Base-by-base conservation (phyloP, 345 rosid genomes). In the Gossypium stocksii region DNA sequence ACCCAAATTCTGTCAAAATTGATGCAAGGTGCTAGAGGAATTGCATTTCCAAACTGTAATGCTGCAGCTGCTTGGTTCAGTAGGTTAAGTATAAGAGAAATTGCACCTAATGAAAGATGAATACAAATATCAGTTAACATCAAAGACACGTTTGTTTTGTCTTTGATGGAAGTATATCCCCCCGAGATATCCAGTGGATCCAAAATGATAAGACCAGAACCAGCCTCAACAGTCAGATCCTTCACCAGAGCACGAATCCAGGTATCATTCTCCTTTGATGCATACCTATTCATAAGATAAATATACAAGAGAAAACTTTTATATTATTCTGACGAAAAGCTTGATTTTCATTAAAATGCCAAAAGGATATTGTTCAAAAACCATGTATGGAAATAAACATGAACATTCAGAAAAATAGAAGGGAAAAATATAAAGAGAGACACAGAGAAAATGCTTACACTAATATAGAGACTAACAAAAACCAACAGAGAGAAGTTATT, bases 131-230 rank as follows among this genome's bases (percentile, higher is more conserved):
- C 98, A 23, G 96, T 90, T 38, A 91, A 91, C 65, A 87, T 83
- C 79, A 95, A 74, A 74, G 98, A 93, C 79, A 93, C 84, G 77
- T 91, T 93, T 74, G 94, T 91, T 83, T 89, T 93, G 87, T 93
- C 98, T 78, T 88, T 91, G 71, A 93, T 87, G 67, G 96, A 93
- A 44, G 98, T 93, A 81, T 89, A 95, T 68, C 96, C 99, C 56
- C 91, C 93, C 0, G 98, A 93, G 66, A 95, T 82, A 87, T 93
- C 97, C 56, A 91, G 91, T 44, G 97, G 97, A 78, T 90, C 96
- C 67, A 95, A 86, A 84, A 95, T 88, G 76, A 87, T 82, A 77
- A 95, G 97, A 81, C 99, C 99, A 78, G 99, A 95, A 77, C 98
- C 99, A 76, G 98, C 87, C 86, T 95, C 99, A 64, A 95, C 79